These are phyloP conservation scores for Colletotrichum brevisporum DNA, from an alignment of 2,329 filamentous ascomycete species.

Conservation along the genomic window DNA sequence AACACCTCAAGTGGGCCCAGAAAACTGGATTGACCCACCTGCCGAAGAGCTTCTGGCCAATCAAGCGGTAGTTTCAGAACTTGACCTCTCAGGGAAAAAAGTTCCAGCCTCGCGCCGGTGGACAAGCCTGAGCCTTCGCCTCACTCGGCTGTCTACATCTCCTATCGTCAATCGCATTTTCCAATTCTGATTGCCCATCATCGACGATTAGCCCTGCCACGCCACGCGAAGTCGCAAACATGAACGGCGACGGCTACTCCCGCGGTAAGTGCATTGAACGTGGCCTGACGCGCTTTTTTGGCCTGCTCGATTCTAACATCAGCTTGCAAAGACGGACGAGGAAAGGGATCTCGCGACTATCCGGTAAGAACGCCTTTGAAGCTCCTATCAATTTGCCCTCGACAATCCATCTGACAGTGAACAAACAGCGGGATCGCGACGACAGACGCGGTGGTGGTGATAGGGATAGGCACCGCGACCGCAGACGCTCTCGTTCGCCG, in stretches of 20 bases:
- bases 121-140: constrained; percentile 24
- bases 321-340: constrained; percentile 36
- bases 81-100: constrained; percentile 40
- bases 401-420: background rate
- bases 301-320: constrained; percentile 30
- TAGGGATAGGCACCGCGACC: constrained; percentile 64
- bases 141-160: constrained; percentile 34
- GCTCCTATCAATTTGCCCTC: background rate
- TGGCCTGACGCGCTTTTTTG: background rate
- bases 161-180: constrained; percentile 20
- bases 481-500: constrained; percentile 89
- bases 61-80: constrained; percentile 29
- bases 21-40: constrained; percentile 9
- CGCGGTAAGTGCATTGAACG: constrained; percentile 36
- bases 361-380: constrained; percentile 30
- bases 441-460: constrained; percentile 51
- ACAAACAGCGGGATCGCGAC: constrained; percentile 49
- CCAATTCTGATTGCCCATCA: constrained; percentile 28
- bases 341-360: constrained; percentile 42
- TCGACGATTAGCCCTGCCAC: constrained; percentile 23
- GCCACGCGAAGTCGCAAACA: constrained; percentile 30
- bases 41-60: constrained; percentile 22
- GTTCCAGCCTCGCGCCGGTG: constrained; percentile 41
- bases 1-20: constrained; percentile 14
- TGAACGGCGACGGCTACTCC: constrained; percentile 43